Base-by-base conservation (phyloP, 805 yeast genomes). In the Candida hungchunana region DNA sequence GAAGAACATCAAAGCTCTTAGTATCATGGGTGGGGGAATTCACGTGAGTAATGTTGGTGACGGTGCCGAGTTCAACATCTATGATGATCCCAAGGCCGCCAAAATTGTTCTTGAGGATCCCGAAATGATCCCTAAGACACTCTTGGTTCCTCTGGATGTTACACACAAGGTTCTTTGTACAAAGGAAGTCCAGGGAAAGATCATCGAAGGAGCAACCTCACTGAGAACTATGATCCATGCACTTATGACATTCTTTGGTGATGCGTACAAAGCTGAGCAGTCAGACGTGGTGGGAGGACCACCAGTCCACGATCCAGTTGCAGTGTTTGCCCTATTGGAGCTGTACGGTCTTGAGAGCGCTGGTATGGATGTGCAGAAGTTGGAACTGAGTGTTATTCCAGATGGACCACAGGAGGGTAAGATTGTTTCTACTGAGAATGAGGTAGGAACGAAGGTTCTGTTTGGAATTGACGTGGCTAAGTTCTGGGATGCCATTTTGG, bases 301-400 rank as follows among this genome's bases (percentile, higher is more conserved):
- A 5, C 86, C 88, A 1, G 67, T 84, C 1, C 95, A 86, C 58
- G 95, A 85, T 56, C 90, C 93, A 1, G 62, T 83, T 34, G 83
- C 94, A 1, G 63, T 82, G 9, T 73, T 72, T 34, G 77, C 76
- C 0, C 50, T 84, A 24, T 56, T 84, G 20, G 57, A 62, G 30
- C 43, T 56, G 30, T 48, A 50, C 22, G 60, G 54, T 0, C 6
- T 39, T 39, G 10, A 46, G 41, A 15, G 54, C 16, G 34, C 53
- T 13, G 51, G 46, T 6, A 21, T 36, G 7, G 23, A 37, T 28
- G 28, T 21, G 22, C 28, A 36, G 21, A 32, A 26, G 13, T 26
- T 16, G 7, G 37, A 31, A 3, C 7, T 39, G 32, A 32, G 33
- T 4, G 29, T 23, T 13, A 17, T 26, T 5, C 24, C 25, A 14